A percentile compares a stretch with the other conserved stretches of the same genome.
These are phyloP conservation scores for Abortiporus biennis DNA, from an alignment of 1,284 basidiomycete genomes.

Conservation along the genomic window DNA sequence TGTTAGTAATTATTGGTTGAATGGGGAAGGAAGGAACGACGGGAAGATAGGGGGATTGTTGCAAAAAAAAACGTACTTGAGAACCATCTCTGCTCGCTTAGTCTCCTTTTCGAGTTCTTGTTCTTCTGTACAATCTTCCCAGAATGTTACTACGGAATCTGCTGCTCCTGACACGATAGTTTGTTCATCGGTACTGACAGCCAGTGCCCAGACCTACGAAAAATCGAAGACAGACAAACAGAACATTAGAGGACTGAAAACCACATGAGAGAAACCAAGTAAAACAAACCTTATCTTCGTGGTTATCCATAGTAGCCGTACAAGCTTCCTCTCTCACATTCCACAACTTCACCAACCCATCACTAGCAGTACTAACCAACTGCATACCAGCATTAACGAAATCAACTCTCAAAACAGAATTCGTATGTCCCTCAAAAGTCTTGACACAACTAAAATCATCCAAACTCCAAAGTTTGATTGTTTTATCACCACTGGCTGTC, in stretches of 20 bases:
- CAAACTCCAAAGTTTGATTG: slow-evolving; percentile 89
- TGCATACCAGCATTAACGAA: slow-evolving; percentile 86
- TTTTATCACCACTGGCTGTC: slow-evolving; percentile 93
- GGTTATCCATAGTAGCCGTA: slow-evolving; percentile 86
- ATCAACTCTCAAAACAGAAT: slow-evolving; percentile 91
- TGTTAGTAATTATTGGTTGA: slow-evolving; percentile 4
- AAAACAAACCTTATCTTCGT: slow-evolving; percentile 82
- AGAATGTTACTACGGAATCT: slow-evolving; percentile 90
- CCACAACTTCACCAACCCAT: slow-evolving; percentile 96
- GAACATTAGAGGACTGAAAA: background rate
- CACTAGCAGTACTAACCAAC: slow-evolving; percentile 84
- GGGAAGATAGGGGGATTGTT: background rate
- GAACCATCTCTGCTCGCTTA: slow-evolving; percentile 64
- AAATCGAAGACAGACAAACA: no score
- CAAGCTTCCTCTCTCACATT: slow-evolving; percentile 88
- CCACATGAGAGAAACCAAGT: slow-evolving; percentile 5
- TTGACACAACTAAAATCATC: slow-evolving; percentile 89
- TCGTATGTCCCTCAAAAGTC: slow-evolving; percentile 97
- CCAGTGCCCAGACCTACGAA: slow-evolving; percentile 85
- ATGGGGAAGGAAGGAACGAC: slow-evolving; percentile 2
- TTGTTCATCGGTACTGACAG: slow-evolving; percentile 70
- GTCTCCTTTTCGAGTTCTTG: slow-evolving; percentile 70
- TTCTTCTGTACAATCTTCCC: slow-evolving; percentile 88
- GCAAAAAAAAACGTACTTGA: slow-evolving; percentile 74
- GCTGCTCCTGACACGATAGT: slow-evolving; percentile 90